phyloP scores from a whole-genome alignment of 768 basidiomycete species.

The Tylopilus felleus region DNA sequence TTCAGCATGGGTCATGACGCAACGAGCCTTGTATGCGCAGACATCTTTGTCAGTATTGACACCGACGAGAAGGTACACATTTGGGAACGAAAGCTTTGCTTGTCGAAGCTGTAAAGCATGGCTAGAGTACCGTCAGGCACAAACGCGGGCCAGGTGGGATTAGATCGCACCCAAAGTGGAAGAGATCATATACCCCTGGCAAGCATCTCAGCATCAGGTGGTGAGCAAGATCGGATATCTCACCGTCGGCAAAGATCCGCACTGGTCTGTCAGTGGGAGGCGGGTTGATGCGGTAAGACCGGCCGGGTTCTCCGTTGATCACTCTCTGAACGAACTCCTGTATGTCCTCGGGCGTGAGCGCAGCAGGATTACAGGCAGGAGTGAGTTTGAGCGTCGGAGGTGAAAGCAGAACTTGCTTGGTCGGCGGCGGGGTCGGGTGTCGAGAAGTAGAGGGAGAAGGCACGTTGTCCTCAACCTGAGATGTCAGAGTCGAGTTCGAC shows the following conservation, averaged over 20 bases:
- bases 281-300: conserved; percentile 80
- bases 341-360: conserved; percentile 73
- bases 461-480: conserved; percentile 32
- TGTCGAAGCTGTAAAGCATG: conserved; percentile 95
- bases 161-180: conserved; percentile 82
- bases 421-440: conserved; percentile 20
- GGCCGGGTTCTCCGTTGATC: conserved; percentile 63
- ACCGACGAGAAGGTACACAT: conserved; percentile 90
- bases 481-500: conserved; percentile 52
- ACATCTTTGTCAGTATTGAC: conserved; percentile 89
- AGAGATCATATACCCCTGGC: conserved; percentile 91
- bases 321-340: conserved; percentile 71
- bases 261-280: conserved; percentile 80
- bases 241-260: conserved; percentile 92
- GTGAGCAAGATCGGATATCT: conserved; percentile 19
- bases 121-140: conserved; percentile 39
- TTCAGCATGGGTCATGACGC: conserved; percentile 88
- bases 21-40: conserved; percentile 69
- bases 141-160: neutral
- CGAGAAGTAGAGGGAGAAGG: conserved; percentile 20
- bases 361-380: conserved; percentile 56
- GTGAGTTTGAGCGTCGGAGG: conserved; percentile 34
- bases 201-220: conserved; percentile 5
- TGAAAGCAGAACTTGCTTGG: conserved; percentile 24
- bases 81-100: conserved; percentile 90